Base-by-base conservation (phyloP, 768 basidiomycete species). In the Tylopilus sp. region DNA sequence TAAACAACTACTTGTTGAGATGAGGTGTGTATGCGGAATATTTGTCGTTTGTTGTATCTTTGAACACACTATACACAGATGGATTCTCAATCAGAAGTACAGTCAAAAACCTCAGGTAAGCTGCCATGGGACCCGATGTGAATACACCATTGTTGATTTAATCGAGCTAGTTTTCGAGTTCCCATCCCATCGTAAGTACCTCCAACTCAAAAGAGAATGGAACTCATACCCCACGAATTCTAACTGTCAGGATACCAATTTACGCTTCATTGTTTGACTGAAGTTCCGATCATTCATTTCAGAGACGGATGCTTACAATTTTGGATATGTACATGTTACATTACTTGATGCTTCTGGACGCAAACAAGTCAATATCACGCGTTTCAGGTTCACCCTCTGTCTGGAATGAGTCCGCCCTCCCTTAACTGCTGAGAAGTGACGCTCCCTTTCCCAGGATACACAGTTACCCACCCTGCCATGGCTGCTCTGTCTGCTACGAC, bases 21-120 rank as follows among this genome's bases (percentile, higher is more conserved):
- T 80, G 40, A 73, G 83, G 79, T 79, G 42, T 53, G 69, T 43
- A 7, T 17, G 17, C 10, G 9, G n/a, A 38, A 7, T 30, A 14
- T 26, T 21, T 34, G 9, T 19, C 19, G 13, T 22, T n/a, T 11
- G 22, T 7, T 6, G 16, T n/a, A n/a, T 36, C 12, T 40, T 16
- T 48, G 40, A 48, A 49, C 25, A 34, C 30, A 19, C 22, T 28
- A 24, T 38, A 5, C 12, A 19, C 31, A 79, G 77, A 25, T 65
- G 59, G 21, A 74, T 78, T 57, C 67, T 83, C 37, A 64, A 65
- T 25, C 57, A 64, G 52, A 77, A 78, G 53, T 84, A 83, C 56
- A 76, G 68, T 40, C 82, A 84, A 71, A 83, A 81, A 63, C 82
- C 83, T 4, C 83, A 83, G 68, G 68, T 70, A 40, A 21, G 64